Percentiles rank a stretch among this genome's conserved stretches.
Evolutionary conservation across 164 flowering plant genomes (phyloP).

Genomic region (Litsea cubeba): DNA sequence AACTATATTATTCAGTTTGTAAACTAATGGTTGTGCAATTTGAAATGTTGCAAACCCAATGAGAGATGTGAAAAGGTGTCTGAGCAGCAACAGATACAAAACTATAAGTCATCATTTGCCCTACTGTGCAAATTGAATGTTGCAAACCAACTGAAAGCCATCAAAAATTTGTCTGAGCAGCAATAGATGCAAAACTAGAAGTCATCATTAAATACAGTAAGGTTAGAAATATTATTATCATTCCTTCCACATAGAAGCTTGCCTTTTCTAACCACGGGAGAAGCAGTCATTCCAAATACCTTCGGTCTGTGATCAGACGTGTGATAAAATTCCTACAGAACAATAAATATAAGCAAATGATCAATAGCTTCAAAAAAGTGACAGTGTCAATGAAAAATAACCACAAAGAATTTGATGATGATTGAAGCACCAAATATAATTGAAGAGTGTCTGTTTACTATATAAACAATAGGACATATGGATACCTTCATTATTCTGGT

Average conservation of each 20-base stretch:
- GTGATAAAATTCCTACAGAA: slow-evolving; percentile 73
- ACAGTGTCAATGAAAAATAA: neutral
- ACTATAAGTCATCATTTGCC: neutral
- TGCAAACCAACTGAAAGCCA: too few relatives aligned
- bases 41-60: neutral
- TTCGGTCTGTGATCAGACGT: slow-evolving; percentile 52
- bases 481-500: slow-evolving; percentile 76
- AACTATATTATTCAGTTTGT: neutral
- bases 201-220: neutral
- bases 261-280: slow-evolving; percentile 75
- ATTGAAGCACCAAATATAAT: neutral
- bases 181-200: too few relatives aligned
- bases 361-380: slow-evolving; percentile 1
- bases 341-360: slow-evolving; percentile 4
- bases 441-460: neutral
- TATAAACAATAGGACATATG: slow-evolving; percentile 11
- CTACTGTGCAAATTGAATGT: too few relatives aligned
- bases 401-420: too few relatives aligned
- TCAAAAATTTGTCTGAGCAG: too few relatives aligned
- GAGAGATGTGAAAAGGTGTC: neutral
- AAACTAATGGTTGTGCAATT: neutral
- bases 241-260: slow-evolving; percentile 10
- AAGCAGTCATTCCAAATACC: slow-evolving; percentile 93
- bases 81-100: neutral
- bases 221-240: neutral